A percentile compares a stretch with the other conserved stretches of the same genome.
These are phyloP conservation scores for Cladosporium sp. DNA, from an alignment of 2,329 filamentous ascomycete genomes.

Conservation along the genomic window DNA sequence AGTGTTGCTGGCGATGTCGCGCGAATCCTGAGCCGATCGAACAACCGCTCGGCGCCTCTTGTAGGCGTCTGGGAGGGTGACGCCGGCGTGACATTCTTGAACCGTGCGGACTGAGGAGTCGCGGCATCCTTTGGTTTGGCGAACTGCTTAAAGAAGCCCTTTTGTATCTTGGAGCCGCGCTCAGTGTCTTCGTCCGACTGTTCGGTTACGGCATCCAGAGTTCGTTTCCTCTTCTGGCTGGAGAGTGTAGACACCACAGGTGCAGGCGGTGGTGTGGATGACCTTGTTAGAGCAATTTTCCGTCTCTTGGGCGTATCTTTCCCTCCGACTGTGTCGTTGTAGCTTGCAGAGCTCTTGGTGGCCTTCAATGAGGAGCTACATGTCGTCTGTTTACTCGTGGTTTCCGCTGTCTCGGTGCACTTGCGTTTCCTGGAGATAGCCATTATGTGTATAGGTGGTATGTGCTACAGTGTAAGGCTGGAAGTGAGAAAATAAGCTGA, in stretches of 20 bases:
- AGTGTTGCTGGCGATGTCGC: slow-evolving; percentile 18
- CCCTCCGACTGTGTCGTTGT: not conserved
- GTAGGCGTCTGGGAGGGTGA: slow-evolving; percentile 33
- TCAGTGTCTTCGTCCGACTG: slow-evolving; percentile 21
- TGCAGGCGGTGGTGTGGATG: slow-evolving; percentile 21
- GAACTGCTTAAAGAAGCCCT: slow-evolving; percentile 17
- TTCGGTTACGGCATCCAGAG: slow-evolving; percentile 19
- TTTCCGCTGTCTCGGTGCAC: slow-evolving; percentile 18
- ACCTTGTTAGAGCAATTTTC: slow-evolving; percentile 13
- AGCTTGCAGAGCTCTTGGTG: not conserved
- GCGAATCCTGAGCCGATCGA: slow-evolving; percentile 31
- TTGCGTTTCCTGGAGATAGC: slow-evolving; percentile 27
- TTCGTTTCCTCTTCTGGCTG: slow-evolving; percentile 25
- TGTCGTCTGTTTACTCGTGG: slow-evolving; percentile 24
- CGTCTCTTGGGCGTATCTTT: slow-evolving; percentile 12
- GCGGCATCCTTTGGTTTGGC: slow-evolving; percentile 12
- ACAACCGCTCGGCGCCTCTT: slow-evolving; percentile 30
- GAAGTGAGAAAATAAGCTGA: not conserved
- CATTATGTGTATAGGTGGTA: slow-evolving; percentile 19
- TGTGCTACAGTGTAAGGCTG: not conserved
- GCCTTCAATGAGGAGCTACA: slow-evolving; percentile 9
- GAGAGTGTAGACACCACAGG: not conserved
- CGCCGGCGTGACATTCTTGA: slow-evolving; percentile 27
- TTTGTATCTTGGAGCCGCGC: slow-evolving; percentile 11
- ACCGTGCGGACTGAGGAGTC: slow-evolving; percentile 31